These are phyloP conservation scores for Hanseniaspora nectarophila DNA, from an alignment of 805 yeast species.

Conservation along the genomic window DNA sequence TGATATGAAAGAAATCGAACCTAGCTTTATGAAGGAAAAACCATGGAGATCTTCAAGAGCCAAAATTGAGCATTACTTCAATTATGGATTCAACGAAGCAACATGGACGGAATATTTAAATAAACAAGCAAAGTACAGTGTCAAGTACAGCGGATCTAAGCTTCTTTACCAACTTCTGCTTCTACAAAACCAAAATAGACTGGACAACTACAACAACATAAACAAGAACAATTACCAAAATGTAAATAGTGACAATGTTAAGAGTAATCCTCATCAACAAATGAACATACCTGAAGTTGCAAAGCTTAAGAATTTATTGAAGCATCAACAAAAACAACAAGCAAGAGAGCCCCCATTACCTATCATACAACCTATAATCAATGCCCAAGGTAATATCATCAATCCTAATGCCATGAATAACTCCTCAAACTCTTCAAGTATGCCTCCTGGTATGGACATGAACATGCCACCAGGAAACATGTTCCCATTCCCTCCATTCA, in stretches of 20 bases:
- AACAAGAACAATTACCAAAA: slow-evolving; percentile 17
- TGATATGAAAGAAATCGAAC: slow-evolving; percentile 68
- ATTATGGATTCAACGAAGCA: slow-evolving; percentile 90
- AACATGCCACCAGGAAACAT: not conserved
- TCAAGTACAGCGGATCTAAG: slow-evolving; percentile 73
- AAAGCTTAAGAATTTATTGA: slow-evolving; percentile 10
- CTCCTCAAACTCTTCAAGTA: not conserved
- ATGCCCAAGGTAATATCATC: slow-evolving; percentile 9
- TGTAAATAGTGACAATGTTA: slow-evolving; percentile 1
- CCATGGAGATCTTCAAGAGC: slow-evolving; percentile 99
- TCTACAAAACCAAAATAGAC: slow-evolving; percentile 29
- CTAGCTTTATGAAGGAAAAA: slow-evolving; percentile 76
- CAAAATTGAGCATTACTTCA: slow-evolving; percentile 85
- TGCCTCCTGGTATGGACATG: not conserved
- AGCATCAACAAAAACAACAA: slow-evolving; percentile 15
- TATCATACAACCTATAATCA: slow-evolving; percentile 1
- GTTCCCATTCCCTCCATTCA: slow-evolving; percentile 12
- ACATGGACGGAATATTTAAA: slow-evolving; percentile 90
- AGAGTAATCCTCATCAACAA: slow-evolving; percentile 4
- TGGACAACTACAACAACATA: slow-evolving; percentile 18
- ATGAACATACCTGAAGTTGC: slow-evolving; percentile 6
- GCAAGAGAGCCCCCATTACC: slow-evolving; percentile 16
- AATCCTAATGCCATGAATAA: slow-evolving; percentile 10
- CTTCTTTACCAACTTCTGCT: slow-evolving; percentile 44
- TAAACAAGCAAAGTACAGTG: slow-evolving; percentile 71